Conservation (phyloP, 441 rosid species). For the Metrosideros polymorpha region DNA sequence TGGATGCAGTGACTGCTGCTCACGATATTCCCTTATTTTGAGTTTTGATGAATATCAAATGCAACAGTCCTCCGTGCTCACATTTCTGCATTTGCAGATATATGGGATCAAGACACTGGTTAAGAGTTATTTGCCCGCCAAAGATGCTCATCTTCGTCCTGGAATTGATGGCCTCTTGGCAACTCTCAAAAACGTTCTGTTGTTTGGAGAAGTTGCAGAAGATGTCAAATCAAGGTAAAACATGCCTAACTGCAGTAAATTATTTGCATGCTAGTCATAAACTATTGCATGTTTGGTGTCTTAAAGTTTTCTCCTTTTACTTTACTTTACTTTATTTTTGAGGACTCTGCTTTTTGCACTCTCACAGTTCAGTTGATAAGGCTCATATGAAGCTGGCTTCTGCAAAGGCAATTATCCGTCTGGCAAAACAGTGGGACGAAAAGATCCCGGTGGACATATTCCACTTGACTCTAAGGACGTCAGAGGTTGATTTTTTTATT, state of each 20-base stretch:
- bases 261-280: not conserved
- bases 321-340: not conserved
- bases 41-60: not conserved
- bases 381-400: constrained; percentile 93
- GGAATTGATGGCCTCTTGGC: constrained; percentile 70
- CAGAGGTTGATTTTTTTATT: constrained; percentile 47
- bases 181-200: constrained; percentile 56
- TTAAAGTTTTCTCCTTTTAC: constrained; percentile 1
- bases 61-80: not conserved
- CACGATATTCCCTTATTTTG: not conserved
- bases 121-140: constrained; percentile 89
- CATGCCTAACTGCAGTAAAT: not conserved
- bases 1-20: not conserved
- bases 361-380: constrained; percentile 80
- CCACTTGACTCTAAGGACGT: constrained; percentile 57
- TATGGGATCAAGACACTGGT: constrained; percentile 95
- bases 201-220: constrained; percentile 75
- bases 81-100: constrained; percentile 34
- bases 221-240: constrained; percentile 75
- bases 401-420: constrained; percentile 92
- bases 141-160: constrained; percentile 94
- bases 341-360: constrained; percentile 5
- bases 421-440: constrained; percentile 88
- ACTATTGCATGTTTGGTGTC: not conserved
- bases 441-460: constrained; percentile 79